Conservation (phyloP, 345 rosid genomes). For the Pugionium cornutum region DNA sequence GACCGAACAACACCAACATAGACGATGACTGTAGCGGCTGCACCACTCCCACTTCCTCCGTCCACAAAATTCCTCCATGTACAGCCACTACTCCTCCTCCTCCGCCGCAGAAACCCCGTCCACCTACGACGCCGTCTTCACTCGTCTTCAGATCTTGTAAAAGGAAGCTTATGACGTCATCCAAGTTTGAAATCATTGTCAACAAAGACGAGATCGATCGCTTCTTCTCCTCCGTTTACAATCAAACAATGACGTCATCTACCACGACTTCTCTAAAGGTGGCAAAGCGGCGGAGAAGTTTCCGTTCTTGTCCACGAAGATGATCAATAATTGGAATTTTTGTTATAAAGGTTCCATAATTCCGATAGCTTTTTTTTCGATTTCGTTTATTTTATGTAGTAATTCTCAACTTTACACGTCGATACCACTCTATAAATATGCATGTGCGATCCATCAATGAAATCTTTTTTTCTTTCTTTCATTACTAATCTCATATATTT, state of each 20-base stretch:
- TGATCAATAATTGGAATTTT: constrained; percentile 26
- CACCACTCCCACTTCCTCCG: constrained; percentile 43
- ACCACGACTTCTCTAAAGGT: constrained; percentile 9
- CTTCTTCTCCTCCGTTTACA: constrained; percentile 36
- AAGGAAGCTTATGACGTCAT: constrained; percentile 40
- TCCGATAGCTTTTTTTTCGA: constrained; percentile 26
- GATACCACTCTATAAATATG: constrained; percentile 32
- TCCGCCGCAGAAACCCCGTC: constrained; percentile 38
- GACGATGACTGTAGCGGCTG: constrained; percentile 33
- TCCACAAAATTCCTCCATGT: constrained; percentile 38
- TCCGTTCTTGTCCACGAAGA: constrained; percentile 37
- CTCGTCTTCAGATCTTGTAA: constrained; percentile 37
- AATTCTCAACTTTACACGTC: constrained; percentile 39
- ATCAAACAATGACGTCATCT: constrained; percentile 22
- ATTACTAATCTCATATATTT: constrained; percentile 1
- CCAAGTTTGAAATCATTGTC: constrained; percentile 33
- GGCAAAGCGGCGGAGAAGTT: constrained; percentile 35
- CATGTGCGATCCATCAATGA: constrained; percentile 34
- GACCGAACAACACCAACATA: constrained; percentile 29
- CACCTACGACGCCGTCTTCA: constrained; percentile 24
- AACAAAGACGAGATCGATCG: constrained; percentile 39
- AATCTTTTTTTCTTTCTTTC: constrained; percentile 15
- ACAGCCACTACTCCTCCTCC: constrained; percentile 43
- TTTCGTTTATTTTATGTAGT: constrained; percentile 25
- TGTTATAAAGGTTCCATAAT: constrained; percentile 34